These are phyloP conservation scores for Ligustrum vulgare DNA, from an alignment of 257 asterid genomes.

Conservation along the genomic window DNA sequence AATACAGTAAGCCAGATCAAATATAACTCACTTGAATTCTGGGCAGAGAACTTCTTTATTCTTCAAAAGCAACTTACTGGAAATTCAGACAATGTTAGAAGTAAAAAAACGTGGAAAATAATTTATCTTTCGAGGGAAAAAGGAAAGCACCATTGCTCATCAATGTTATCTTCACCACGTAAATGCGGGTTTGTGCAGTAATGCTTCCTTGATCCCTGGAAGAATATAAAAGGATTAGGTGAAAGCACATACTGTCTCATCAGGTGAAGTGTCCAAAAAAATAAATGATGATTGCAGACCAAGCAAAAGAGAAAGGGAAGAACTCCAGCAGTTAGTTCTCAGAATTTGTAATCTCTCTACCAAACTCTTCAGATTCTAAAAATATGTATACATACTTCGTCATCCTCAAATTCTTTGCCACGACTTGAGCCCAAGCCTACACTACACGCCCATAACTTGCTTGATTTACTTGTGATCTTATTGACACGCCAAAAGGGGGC, in stretches of 20 bases:
- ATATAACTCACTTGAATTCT: slow-evolving; percentile 68
- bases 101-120: slow-evolving; percentile 24
- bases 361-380: slow-evolving; percentile 9
- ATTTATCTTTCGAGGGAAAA: slow-evolving; percentile 20
- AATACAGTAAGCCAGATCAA: slow-evolving; percentile 10
- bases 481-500: slow-evolving; percentile 3
- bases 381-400: not conserved
- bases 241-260: slow-evolving; percentile 10
- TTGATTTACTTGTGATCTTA: slow-evolving; percentile 11
- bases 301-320: slow-evolving; percentile 10
- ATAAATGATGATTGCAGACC: not conserved
- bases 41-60: slow-evolving; percentile 59
- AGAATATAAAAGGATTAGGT: slow-evolving; percentile 20
- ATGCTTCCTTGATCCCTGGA: slow-evolving; percentile 89
- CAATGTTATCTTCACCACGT: slow-evolving; percentile 66
- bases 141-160: slow-evolving; percentile 76
- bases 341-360: slow-evolving; percentile 3
- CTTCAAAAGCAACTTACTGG: slow-evolving; percentile 82
- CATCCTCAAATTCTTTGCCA: slow-evolving; percentile 5
- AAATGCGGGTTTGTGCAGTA: slow-evolving; percentile 73
- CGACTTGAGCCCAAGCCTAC: not conserved
- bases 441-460: slow-evolving; percentile 11
- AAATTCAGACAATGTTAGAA: slow-evolving; percentile 43
- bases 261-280: slow-evolving; percentile 16
- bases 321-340: slow-evolving; percentile 1